Base-by-base conservation (phyloP, 352 stramenopile species). In the Phytophthora boehmeriae region DNA sequence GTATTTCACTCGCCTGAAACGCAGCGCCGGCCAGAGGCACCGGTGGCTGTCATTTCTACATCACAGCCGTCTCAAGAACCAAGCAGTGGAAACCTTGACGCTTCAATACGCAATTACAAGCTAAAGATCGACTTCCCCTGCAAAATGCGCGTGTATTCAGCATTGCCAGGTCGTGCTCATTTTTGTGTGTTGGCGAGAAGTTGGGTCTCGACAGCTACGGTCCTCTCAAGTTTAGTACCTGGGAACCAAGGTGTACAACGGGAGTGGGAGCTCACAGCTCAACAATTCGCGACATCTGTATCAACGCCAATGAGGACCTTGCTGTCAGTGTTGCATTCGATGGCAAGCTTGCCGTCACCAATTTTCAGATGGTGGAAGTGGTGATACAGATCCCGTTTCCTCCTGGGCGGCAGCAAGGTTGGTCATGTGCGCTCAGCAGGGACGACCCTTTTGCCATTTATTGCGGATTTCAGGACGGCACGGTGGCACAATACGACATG, bases 241-340 rank as follows among this genome's bases (percentile, higher is more conserved):
- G 68, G 16, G 73, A 87, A 54, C 38, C 73, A 4, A 72, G 58
- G 1, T 68, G 76, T 38, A 48, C 54, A 2, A 41, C 67, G 13
- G 49, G 53, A 34, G 69, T 89, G 19, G 19, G 62, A 0, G 61
- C 62, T 5, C 83, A 92, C 57, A 72, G 58, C 14, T 78, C 75
- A 11, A 60, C 78, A 1, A 63, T 92, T 16, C 83, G 83, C 2
- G 83, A 92, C 59, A 51, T 92, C 13, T 63, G 54, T 17, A 80
- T 92, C 36, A 77, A 64, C 44, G 22, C 27, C 8, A 60, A 56
- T 2, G 68, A 71, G 20, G 54, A 71, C 11, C 48, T 77, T 48
- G 75, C 73, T 19, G 39, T 90, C 0, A 84, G 78, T 4, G 71
- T 86, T 16, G 77, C 78, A 8, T 90, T 90, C 39, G 80, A 92